Base-by-base conservation (phyloP, 192 early-diverging fungal genomes). In the Coemansia sp. region DNA sequence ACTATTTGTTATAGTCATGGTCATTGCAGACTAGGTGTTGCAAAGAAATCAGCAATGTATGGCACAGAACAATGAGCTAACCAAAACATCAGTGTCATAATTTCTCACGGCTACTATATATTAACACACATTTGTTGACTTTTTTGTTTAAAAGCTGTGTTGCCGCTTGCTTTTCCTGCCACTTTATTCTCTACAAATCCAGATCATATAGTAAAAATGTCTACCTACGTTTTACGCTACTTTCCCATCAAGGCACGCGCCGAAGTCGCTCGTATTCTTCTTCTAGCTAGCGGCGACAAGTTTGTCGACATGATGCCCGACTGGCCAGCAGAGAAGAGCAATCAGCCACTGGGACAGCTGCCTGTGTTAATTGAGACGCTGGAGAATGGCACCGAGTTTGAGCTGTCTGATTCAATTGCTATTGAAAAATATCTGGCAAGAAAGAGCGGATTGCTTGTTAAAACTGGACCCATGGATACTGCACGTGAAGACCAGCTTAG, bases 341-440 rank as follows among this genome's bases (percentile, higher is more conserved):
- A 68, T 12, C 60, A 77, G 32, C 83, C 83, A 14, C 63, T 79
- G 15, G 85, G 83, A 7, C 73, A 82, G 63, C 56, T 86, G 5
- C 85, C 84, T 10, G 73, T 82, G 2, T 67, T 86, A n/a, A 65
- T 75, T 7, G 82, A 85, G 51, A 76, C 53, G 23, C 54, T 59
- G 14, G 38, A 57, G 8, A 25, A 19, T 2, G 62, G 56, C 53
- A 56, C 15, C 4, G 61, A 76, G 12, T 67, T 82, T 55, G 29
- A 69, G 2, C 57, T 86, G 0, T 63, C 76, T 29, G 82, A 86
- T 14, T 59, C 79, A 0, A 48, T 57, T 2, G 74, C 80, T 0
- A 86, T 86, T 41, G 81, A 81, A 37, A 69, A 83, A 9, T 84
- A 83, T 43, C 70, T 86, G 0, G 63, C 76, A 17, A 39, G 45